Evolutionary conservation across 345 rosid genomes (phyloP).

Genomic region (Brassica nigra): DNA sequence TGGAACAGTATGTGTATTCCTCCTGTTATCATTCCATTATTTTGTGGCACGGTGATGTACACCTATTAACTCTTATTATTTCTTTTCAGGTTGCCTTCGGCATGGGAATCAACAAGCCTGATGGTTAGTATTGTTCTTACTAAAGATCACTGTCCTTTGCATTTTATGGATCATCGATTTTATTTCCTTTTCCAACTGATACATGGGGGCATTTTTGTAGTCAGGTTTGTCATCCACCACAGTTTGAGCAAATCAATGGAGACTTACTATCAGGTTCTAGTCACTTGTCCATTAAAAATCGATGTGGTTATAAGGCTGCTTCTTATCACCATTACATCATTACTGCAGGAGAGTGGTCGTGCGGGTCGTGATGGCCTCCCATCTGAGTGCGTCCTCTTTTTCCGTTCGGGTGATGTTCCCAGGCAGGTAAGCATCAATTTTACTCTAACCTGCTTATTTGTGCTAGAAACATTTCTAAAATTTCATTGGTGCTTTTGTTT

Average conservation of each 20-base stretch:
- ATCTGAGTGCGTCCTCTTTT: slow-evolving; percentile 85
- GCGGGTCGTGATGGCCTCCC: slow-evolving; percentile 98
- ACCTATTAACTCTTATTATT: slow-evolving; percentile 21
- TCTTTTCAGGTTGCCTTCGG: slow-evolving; percentile 90
- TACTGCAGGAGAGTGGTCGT: slow-evolving; percentile 89
- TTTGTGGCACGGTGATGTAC: slow-evolving; percentile 4
- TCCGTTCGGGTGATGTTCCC: slow-evolving; percentile 85
- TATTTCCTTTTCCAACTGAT: slow-evolving; percentile 17
- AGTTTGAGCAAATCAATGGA: slow-evolving; percentile 99
- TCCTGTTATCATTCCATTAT: slow-evolving; percentile 10
- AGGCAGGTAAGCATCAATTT: slow-evolving; percentile 64
- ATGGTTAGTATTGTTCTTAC: slow-evolving; percentile 59
- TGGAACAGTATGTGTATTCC: slow-evolving; percentile 75
- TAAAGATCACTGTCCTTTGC: background rate
- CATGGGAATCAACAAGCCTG: slow-evolving; percentile 99
- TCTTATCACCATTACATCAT: slow-evolving; percentile 22
- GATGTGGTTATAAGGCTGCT: slow-evolving; percentile 4
- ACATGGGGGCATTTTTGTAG: slow-evolving; percentile 51
- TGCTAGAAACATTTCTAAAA: background rate
- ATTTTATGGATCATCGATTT: background rate
- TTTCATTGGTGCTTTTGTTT: slow-evolving; percentile 17
- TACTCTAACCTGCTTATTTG: slow-evolving; percentile 1
- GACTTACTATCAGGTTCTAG: slow-evolving; percentile 88
- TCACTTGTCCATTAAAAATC: slow-evolving; percentile 21
- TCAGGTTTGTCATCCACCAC: slow-evolving; percentile 99